These are phyloP conservation scores for Pythium dissimile DNA, from an alignment of 352 stramenopile genomes.

Conservation along the genomic window DNA sequence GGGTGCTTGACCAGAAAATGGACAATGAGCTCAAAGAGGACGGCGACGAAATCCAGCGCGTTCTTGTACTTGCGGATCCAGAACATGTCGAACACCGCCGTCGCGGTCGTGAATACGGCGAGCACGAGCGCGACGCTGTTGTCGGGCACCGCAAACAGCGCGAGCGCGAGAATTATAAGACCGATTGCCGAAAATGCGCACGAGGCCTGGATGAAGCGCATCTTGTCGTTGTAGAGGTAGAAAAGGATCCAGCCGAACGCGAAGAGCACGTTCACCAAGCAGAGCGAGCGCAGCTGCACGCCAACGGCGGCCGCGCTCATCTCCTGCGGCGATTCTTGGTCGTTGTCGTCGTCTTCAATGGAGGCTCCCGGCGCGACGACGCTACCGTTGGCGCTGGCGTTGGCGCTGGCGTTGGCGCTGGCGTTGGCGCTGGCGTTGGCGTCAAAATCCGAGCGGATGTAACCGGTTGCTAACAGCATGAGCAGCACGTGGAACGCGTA, in stretches of 20 bases:
- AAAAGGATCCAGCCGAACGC: constrained; percentile 63
- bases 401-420: no score
- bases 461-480: constrained; percentile 39
- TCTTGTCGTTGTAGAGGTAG: constrained; percentile 74
- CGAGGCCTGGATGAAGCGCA: constrained; percentile 66
- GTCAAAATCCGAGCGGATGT: constrained; percentile 38
- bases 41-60: constrained; percentile 75
- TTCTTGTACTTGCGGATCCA: constrained; percentile 69
- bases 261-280: constrained; percentile 70
- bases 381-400: no score
- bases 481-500: constrained; percentile 57
- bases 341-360: background rate
- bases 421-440: background rate
- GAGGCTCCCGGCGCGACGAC: background rate
- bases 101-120: constrained; percentile 33
- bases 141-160: constrained; percentile 55
- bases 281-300: constrained; percentile 58
- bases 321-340: constrained; percentile 13
- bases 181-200: constrained; percentile 61
- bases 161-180: constrained; percentile 42
- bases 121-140: constrained; percentile 46
- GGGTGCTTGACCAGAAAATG: constrained; percentile 57
- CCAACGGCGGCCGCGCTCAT: constrained; percentile 42
- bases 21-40: constrained; percentile 82
- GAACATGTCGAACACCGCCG: constrained; percentile 50